phyloP scores from a whole-genome alignment of 768 basidiomycete genomes.

The Strobilomyces echinocephalus region DNA sequence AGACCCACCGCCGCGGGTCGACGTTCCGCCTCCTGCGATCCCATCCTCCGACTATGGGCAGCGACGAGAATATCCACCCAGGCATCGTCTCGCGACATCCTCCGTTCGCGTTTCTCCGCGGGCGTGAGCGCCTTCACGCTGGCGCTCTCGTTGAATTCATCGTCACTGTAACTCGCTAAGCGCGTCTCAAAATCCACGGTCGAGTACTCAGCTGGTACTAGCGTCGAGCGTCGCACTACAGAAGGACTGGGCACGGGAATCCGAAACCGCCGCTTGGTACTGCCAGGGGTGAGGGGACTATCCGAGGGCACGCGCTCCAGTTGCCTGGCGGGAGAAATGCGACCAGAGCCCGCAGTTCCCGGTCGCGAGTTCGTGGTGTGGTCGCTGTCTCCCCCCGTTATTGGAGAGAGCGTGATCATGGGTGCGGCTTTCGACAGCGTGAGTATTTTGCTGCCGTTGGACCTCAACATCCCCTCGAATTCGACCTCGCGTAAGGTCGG shows the following conservation, averaged over 20 bases:
- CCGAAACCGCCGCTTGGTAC: conserved; percentile 51
- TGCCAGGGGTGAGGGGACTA: conserved; percentile 23
- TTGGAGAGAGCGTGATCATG: conserved; percentile 21
- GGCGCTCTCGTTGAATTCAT: conserved; percentile 40
- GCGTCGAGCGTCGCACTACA: conserved; percentile 42
- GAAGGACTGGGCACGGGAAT: conserved; percentile 56
- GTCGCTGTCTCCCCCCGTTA: conserved; percentile 32
- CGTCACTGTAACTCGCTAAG: conserved; percentile 57
- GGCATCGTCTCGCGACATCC: conserved; percentile 59
- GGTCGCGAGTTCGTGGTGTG: conserved; percentile 15
- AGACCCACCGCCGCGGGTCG: conserved; percentile 26
- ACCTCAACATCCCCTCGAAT: conserved; percentile 70
- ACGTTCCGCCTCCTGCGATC: conserved; percentile 49
- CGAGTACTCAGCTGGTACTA: conserved; percentile 72
- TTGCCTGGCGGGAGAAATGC: conserved; percentile 14
- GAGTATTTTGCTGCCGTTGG: conserved; percentile 42
- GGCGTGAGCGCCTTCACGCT: conserved; percentile 38
- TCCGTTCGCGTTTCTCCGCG: conserved; percentile 39
- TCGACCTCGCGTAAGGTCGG: conserved; percentile 62
- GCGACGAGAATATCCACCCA: conserved; percentile 87
- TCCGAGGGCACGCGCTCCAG: conserved; percentile 28
- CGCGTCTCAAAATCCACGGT: conserved; percentile 81
- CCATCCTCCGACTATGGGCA: conserved; percentile 46
- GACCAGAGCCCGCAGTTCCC: conserved; percentile 19
- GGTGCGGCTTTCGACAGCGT: conserved; percentile 28